phyloP scores from a whole-genome alignment of 192 early-diverging fungal genomes.

The Backusella macrospora region DNA sequence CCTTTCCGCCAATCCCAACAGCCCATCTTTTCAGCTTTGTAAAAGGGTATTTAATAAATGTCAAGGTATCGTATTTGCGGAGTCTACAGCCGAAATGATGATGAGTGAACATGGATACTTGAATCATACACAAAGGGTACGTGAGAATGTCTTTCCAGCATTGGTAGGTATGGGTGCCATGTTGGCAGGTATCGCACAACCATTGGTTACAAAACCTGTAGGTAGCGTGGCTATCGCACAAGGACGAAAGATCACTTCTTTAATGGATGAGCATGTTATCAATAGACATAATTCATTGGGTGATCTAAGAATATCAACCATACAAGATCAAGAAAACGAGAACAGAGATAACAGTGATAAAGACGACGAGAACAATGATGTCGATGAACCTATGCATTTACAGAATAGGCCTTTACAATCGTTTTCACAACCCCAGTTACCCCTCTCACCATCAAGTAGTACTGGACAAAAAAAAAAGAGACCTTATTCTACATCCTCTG shows the following conservation, averaged over 20 bases:
- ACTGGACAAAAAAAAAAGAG: not conserved
- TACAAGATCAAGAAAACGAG: not conserved
- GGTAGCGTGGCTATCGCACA: constrained; percentile 81
- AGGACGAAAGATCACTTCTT: constrained; percentile 60
- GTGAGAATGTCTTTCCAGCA: constrained; percentile 74
- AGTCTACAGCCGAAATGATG: constrained; percentile 1
- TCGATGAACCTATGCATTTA: constrained; percentile 29
- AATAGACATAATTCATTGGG: constrained; percentile 1
- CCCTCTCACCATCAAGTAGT: constrained; percentile 34
- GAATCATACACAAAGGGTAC: constrained; percentile 61
- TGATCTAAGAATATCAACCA: not conserved
- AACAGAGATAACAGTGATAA: no score
- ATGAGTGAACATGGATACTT: not conserved
- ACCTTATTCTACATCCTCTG: constrained; percentile 28
- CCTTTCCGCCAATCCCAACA: constrained; percentile 61
- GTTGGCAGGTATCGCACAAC: constrained; percentile 71
- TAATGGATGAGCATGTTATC: constrained; percentile 11
- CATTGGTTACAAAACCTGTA: constrained; percentile 65
- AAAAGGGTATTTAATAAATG: constrained; percentile 85
- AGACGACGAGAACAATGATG: not conserved
- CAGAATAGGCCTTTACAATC: constrained; percentile 37
- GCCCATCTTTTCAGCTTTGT: constrained; percentile 72
- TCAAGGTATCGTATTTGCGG: constrained; percentile 81
- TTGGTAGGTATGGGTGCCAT: constrained; percentile 88
- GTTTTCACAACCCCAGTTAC: constrained; percentile 42